Conservation (phyloP, 768 basidiomycete genomes). For the Xanthoconium stramineum region DNA sequence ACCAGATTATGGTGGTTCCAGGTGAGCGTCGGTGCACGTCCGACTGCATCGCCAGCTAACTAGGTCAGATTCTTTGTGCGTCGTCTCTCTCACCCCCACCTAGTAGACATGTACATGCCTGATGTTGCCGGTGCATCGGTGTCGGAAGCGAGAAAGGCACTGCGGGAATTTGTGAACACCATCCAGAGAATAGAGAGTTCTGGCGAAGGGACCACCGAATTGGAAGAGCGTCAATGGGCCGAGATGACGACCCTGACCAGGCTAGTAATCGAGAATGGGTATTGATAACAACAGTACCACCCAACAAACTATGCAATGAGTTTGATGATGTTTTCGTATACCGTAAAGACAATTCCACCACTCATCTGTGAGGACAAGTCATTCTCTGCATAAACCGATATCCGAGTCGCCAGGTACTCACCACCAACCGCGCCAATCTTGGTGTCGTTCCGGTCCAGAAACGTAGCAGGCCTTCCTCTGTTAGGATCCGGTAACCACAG, state of each 20-base stretch:
- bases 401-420: conserved; percentile 36
- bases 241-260: conserved; percentile 19
- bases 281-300: not conserved
- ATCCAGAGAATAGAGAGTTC: conserved; percentile 11
- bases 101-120: conserved; percentile 13
- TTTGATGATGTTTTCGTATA: conserved; percentile 81
- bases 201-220: conserved; percentile 8
- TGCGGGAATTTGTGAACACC: conserved; percentile 11
- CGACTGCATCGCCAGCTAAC: not conserved
- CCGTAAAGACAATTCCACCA: conserved; percentile 89
- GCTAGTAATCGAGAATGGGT: conserved; percentile 9
- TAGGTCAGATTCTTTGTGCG: conserved; percentile 15
- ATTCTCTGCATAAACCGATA: not conserved
- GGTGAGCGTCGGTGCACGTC: not conserved
- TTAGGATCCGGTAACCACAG: conserved; percentile 91
- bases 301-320: conserved; percentile 33
- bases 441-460: conserved; percentile 99
- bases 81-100: conserved; percentile 16
- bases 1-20: conserved; percentile 20
- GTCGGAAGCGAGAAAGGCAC: conserved; percentile 6
- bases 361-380: conserved; percentile 55
- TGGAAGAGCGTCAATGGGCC: conserved; percentile 18
- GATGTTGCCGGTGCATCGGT: not conserved
- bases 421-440: conserved; percentile 77
- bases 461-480: conserved; percentile 85